Evolutionary conservation across 495 filamentous ascomycete species (phyloP).

Genomic region (Aspergillus incahuasiensis): DNA sequence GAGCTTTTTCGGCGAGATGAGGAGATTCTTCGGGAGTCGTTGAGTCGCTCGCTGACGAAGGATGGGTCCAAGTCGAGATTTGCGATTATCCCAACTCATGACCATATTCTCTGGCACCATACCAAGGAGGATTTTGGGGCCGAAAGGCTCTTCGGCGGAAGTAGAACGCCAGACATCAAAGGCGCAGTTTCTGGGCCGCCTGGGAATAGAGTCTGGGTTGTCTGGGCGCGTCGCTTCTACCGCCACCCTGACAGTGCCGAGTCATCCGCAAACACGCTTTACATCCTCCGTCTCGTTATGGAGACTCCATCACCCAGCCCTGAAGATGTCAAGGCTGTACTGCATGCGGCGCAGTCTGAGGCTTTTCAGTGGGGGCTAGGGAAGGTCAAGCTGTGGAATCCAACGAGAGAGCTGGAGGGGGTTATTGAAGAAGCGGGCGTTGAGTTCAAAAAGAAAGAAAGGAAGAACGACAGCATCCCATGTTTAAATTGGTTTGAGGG

Average conservation of each 20-base stretch:
- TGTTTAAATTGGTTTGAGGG: constrained; percentile 1
- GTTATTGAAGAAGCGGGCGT: not conserved
- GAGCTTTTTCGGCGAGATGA: not conserved
- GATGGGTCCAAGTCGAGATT: not conserved
- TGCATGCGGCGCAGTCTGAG: constrained; percentile 1
- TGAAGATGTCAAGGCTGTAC: not conserved
- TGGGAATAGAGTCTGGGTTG: constrained; percentile 1
- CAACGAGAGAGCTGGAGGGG: not conserved
- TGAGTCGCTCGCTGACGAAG: not conserved
- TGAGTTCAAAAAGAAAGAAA: not conserved
- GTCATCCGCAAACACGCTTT: not conserved
- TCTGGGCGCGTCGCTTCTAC: constrained; percentile 5
- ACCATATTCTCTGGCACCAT: constrained; percentile 8
- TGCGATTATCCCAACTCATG: not conserved
- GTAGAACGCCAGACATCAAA: not conserved
- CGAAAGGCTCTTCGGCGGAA: not conserved
- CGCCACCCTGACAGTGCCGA: not conserved
- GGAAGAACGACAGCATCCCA: not conserved
- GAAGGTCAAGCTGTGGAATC: constrained; percentile 1
- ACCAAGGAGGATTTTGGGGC: constrained; percentile 6
- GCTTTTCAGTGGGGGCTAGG: constrained; percentile 1
- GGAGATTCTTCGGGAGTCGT: not conserved
- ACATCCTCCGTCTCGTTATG: constrained; percentile 1
- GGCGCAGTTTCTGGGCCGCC: not conserved
- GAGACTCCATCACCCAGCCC: not conserved